A percentile compares a stretch with the other conserved stretches of the same genome.
Evolutionary conservation across 257 asterid species (phyloP).

Genomic region (Solanum microdontum): DNA sequence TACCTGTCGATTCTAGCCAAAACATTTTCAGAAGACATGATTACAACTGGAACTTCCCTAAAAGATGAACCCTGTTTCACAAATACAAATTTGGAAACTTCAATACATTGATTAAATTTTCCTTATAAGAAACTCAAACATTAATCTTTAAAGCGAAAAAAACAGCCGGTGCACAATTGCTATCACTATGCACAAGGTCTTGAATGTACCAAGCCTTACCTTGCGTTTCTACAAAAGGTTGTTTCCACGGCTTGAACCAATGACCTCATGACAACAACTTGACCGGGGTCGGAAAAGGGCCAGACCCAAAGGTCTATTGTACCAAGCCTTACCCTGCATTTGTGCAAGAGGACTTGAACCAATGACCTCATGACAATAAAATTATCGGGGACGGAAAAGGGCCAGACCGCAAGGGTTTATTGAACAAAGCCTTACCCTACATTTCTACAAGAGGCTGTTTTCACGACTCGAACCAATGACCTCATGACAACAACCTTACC

Average conservation of each 20-base stretch:
- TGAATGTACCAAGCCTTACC: not conserved
- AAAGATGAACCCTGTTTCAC: conserved; percentile 76
- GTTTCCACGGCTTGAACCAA: not conserved
- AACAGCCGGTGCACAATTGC: not conserved
- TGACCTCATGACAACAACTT: not conserved
- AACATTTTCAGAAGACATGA: conserved; percentile 90
- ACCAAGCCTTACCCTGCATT: not conserved
- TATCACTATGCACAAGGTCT: not conserved
- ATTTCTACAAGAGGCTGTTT: not conserved
- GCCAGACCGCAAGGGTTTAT: not conserved
- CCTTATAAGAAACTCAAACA: not conserved
- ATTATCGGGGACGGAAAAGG: not conserved
- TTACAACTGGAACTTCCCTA: conserved; percentile 86
- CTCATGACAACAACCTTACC: not conserved
- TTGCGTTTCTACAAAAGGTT: not conserved
- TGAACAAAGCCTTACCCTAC: not conserved
- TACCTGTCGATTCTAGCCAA: conserved; percentile 83
- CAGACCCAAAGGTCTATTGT: not conserved
- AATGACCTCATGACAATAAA: not conserved
- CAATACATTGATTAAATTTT: not conserved
- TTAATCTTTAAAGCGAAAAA: not conserved
- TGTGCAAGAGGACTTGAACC: not conserved
- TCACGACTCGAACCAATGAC: not conserved
- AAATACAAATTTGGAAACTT: not conserved
- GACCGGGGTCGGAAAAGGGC: not conserved